These are phyloP conservation scores for Talaromyces albobiverticillius DNA, from an alignment of 2,329 filamentous ascomycete species.

Conservation along the genomic window DNA sequence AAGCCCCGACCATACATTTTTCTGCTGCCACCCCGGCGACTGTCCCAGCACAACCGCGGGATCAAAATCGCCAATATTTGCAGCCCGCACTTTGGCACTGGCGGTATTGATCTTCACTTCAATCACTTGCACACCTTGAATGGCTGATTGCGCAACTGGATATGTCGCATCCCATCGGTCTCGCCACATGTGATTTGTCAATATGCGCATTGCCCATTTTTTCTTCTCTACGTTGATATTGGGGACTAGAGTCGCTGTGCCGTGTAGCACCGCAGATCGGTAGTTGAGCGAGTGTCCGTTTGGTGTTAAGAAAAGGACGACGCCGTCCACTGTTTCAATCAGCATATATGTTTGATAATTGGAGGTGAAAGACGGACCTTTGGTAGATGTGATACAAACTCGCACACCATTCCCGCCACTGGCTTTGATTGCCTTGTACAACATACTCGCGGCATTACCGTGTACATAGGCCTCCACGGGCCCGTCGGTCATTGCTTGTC, in stretches of 20 bases:
- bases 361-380: background rate
- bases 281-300: conserved; percentile 17
- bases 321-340: conserved; percentile 13
- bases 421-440: conserved; percentile 19
- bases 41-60: background rate
- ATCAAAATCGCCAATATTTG: conserved; percentile 11
- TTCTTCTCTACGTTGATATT: background rate
- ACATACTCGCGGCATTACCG: conserved; percentile 40
- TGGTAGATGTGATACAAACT: conserved; percentile 11
- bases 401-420: conserved; percentile 20
- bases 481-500: background rate
- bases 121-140: conserved; percentile 14
- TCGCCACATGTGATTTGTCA: conserved; percentile 15
- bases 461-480: conserved; percentile 13
- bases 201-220: conserved; percentile 13
- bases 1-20: conserved; percentile 14
- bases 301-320: conserved; percentile 12
- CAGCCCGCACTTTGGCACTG: conserved; percentile 12
- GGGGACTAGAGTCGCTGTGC: conserved; percentile 7
- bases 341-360: background rate
- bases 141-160: conserved; percentile 6
- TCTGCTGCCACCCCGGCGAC: conserved; percentile 4
- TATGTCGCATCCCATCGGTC: conserved; percentile 13
- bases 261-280: conserved; percentile 13
- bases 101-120: conserved; percentile 10